Evolutionary conservation across 2,329 filamentous ascomycete genomes (phyloP), one percentile per base, ranked within the genome.

Genomic region (Pseudogymnoascus sp.): DNA sequence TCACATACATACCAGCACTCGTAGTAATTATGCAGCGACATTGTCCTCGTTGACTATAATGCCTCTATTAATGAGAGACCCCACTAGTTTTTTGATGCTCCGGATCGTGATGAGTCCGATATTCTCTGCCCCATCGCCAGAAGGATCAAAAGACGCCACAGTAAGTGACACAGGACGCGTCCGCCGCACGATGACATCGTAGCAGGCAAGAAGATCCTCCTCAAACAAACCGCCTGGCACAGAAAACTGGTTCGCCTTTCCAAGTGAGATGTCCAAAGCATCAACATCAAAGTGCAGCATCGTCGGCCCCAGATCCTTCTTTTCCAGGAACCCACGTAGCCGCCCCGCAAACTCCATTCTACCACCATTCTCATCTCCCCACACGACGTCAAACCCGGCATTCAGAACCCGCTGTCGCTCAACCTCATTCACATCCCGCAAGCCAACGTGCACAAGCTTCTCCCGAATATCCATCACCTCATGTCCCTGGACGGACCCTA

Each of bases 261-360:
- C 75, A 11, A 75, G 65, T 0, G 70, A 72, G 2, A 68, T 63
- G 50, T 77, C 75, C 3, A 77, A 65, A 3, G 70, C 67, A 61
- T 76, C 75, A 4, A 76, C 67, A 50, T 77, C 75, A 2, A 77
- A 61, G 53, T 77, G 75, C 6, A 76, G 70, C 61, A 75, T 66
- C 1, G 71, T 68, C 14, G 61, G 60, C 26, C 60, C 61, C 46
- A 65, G 69, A n/a, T 61, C 62, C 31, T 31, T 43, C 28, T 59
- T 22, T 5, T 60, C 62, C 12, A 70, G 61, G 1, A 56, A 19
- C 28, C 40, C 33, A 24, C 60, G 40, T 50, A 71, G 26, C 59
- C 67, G 63, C 11, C 28, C 16, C 10, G 43, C 62, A 63, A 67
- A 70, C 37, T 72, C 69, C 2, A 68, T 63, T 14, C 65, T 66